Evolutionary conservation across 1,284 basidiomycete species (phyloP).

Genomic region (Leccinum angustisporum): DNA sequence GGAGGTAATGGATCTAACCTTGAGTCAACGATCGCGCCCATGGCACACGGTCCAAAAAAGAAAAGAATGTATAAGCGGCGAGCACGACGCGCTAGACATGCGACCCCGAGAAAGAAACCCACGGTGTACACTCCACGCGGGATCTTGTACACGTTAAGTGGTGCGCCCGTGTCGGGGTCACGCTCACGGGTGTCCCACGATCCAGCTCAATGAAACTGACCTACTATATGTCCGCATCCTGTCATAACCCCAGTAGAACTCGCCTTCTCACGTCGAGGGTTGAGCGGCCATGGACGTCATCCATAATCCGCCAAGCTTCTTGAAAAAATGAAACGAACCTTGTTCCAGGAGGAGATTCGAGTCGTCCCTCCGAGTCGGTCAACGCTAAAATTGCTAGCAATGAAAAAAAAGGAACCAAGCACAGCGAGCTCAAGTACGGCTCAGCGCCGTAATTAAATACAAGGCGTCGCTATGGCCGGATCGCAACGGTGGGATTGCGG

Average conservation of each 20-base stretch:
- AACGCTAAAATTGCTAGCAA: background rate
- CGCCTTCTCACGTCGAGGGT: conserved; percentile 8
- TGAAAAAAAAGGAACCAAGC: background rate
- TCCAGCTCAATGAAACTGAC: background rate
- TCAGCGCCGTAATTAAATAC: conserved; percentile 12
- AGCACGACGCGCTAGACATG: too few species aligned
- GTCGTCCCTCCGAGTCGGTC: background rate
- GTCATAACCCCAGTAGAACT: background rate
- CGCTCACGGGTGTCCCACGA: conserved; percentile 17
- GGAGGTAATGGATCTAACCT: too few species aligned
- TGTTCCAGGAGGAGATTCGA: conserved; percentile 1
- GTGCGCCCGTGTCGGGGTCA: too few species aligned
- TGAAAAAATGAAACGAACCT: background rate
- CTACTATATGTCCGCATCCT: too few species aligned
- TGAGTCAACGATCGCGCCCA: too few species aligned
- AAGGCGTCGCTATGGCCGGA: conserved; percentile 13
- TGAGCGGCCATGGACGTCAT: conserved; percentile 10
- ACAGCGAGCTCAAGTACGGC: background rate
- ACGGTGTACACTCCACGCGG: too few species aligned
- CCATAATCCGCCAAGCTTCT: background rate
- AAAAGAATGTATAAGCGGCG: too few species aligned
- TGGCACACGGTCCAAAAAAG: too few species aligned
- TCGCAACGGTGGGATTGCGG: background rate
- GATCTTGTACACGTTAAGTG: too few species aligned
- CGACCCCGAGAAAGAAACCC: too few species aligned